These are phyloP conservation scores for Suillus variegatus DNA, from an alignment of 768 basidiomycete genomes.

Conservation along the genomic window DNA sequence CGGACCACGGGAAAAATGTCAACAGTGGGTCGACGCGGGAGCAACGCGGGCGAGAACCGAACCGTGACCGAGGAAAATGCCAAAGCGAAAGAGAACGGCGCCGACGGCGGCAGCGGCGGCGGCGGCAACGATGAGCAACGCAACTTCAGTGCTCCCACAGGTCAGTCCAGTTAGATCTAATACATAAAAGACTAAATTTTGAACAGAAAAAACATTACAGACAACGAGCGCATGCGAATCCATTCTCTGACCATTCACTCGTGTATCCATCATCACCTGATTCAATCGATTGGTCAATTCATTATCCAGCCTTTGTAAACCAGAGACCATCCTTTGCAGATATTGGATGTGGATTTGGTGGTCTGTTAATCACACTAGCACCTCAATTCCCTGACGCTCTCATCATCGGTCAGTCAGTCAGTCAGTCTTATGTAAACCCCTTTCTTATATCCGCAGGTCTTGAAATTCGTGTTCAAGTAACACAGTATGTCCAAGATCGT, in stretches of 20 bases:
- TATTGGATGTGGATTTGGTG: slow-evolving; percentile 97
- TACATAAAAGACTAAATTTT: background rate
- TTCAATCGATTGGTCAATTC: slow-evolving; percentile 76
- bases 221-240: slow-evolving; percentile 83
- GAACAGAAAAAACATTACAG: slow-evolving; percentile 80
- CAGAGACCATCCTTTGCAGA: slow-evolving; percentile 93
- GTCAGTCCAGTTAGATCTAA: slow-evolving; percentile 26
- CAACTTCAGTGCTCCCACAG: slow-evolving; percentile 46
- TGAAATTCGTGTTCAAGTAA: slow-evolving; percentile 96
- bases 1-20: slow-evolving; percentile 1
- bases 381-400: slow-evolving; percentile 89
- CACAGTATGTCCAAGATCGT: slow-evolving; percentile 93
- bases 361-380: slow-evolving; percentile 84
- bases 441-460: slow-evolving; percentile 57
- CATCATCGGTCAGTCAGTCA: slow-evolving; percentile 83
- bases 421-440: slow-evolving; percentile 4
- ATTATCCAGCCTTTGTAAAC: slow-evolving; percentile 73
- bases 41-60: background rate
- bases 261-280: slow-evolving; percentile 82
- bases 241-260: slow-evolving; percentile 85
- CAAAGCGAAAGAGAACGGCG: slow-evolving; percentile 29
- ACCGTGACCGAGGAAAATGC: slow-evolving; percentile 16
- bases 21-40: background rate
- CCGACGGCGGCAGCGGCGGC: background rate
- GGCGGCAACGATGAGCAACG: background rate